These are phyloP conservation scores for Apiotrichum mycotoxinovorans DNA, from an alignment of 1,284 basidiomycete species.

Conservation along the genomic window DNA sequence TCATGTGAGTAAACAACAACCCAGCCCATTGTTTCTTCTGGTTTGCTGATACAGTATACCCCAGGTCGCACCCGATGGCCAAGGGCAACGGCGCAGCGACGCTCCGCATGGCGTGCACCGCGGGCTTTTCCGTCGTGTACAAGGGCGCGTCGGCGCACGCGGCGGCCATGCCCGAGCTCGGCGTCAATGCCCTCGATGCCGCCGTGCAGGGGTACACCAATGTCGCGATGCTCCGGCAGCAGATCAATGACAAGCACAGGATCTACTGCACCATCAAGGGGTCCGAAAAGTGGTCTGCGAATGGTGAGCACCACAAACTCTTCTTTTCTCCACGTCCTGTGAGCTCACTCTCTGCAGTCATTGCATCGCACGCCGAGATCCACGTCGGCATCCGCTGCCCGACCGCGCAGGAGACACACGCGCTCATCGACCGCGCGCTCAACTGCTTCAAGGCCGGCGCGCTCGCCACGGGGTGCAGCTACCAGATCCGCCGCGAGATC, in stretches of 20 bases:
- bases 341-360: constrained; percentile 26
- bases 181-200: constrained; percentile 52
- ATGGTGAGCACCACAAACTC: too few species aligned
- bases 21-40: neutral
- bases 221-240: constrained; percentile 50
- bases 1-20: constrained; percentile 57
- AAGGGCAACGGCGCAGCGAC: constrained; percentile 14
- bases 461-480: constrained; percentile 44
- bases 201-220: constrained; percentile 51
- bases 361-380: constrained; percentile 34
- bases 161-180: constrained; percentile 26
- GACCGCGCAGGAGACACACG: constrained; percentile 28
- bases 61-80: constrained; percentile 8
- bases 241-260: constrained; percentile 28
- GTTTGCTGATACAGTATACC: neutral
- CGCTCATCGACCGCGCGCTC: constrained; percentile 31
- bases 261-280: constrained; percentile 45
- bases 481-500: constrained; percentile 32
- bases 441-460: constrained; percentile 47
- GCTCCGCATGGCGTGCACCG: constrained; percentile 11
- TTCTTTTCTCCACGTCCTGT: neutral
- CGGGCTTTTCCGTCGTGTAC: constrained; percentile 18
- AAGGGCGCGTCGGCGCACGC: constrained; percentile 25
- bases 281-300: constrained; percentile 27
- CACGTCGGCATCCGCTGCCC: constrained; percentile 36